These are phyloP conservation scores for Actinomucor elegans DNA, from an alignment of 371 early-diverging fungal genomes.

Conservation along the genomic window DNA sequence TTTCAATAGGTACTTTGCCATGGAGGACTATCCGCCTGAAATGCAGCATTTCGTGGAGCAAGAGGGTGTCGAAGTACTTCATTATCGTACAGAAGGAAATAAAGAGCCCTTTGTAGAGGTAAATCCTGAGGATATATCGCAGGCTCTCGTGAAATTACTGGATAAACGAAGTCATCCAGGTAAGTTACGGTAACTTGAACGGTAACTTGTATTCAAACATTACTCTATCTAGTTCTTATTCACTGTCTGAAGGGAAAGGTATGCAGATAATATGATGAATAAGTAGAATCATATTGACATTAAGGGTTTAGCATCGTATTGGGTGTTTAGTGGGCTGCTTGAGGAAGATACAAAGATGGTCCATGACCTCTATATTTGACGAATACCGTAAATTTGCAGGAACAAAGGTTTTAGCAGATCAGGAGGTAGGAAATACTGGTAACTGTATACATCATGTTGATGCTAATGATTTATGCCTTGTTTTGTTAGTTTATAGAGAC, in stretches of 20 bases:
- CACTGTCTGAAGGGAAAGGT: slow-evolving; percentile 96
- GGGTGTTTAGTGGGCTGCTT: slow-evolving; percentile 94
- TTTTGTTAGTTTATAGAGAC: slow-evolving; percentile 69
- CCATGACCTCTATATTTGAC: slow-evolving; percentile 93
- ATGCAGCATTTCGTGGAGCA: slow-evolving; percentile 73
- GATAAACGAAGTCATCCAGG: slow-evolving; percentile 79
- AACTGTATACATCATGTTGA: not conserved
- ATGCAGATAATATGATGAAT: slow-evolving; percentile 2
- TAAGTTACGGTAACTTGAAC: slow-evolving; percentile 9
- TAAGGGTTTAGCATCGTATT: slow-evolving; percentile 71
- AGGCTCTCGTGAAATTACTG: slow-evolving; percentile 76
- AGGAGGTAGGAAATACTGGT: slow-evolving; percentile 74
- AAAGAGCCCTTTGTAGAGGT: slow-evolving; percentile 95
- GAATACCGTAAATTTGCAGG: slow-evolving; percentile 94
- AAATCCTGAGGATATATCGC: slow-evolving; percentile 74
- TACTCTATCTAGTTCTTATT: slow-evolving; percentile 55
- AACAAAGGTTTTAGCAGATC: slow-evolving; percentile 89
- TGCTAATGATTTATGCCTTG: not conserved
- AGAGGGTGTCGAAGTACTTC: slow-evolving; percentile 75
- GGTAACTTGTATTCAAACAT: not conserved
- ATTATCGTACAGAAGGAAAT: slow-evolving; percentile 83
- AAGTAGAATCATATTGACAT: not conserved
- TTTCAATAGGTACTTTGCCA: slow-evolving; percentile 61
- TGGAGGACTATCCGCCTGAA: slow-evolving; percentile 82
- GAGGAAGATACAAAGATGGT: slow-evolving; percentile 92